Conservation (phyloP, 192 early-diverging fungal species). For the Coemansia sp. region DNA sequence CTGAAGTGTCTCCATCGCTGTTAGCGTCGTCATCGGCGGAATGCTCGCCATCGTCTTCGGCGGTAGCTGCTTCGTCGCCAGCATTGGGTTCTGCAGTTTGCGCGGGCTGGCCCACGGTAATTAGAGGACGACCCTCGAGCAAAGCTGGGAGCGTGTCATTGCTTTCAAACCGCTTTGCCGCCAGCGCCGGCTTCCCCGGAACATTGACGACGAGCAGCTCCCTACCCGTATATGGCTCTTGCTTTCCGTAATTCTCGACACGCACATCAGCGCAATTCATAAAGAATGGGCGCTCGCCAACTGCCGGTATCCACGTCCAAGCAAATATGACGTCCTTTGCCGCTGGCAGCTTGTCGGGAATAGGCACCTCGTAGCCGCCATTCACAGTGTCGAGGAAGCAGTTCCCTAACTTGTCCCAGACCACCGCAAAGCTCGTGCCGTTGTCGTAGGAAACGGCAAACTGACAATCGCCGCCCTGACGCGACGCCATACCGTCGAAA, state of each 20-base stretch:
- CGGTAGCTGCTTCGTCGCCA: background rate
- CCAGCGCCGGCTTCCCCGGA: constrained; percentile 28
- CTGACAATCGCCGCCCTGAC: constrained; percentile 73
- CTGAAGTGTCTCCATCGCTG: constrained; percentile 5
- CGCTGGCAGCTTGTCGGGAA: constrained; percentile 60
- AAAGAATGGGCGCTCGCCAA: constrained; percentile 25
- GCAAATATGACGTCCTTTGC: constrained; percentile 57
- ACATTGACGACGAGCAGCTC: constrained; percentile 51
- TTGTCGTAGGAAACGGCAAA: constrained; percentile 66
- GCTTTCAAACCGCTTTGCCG: constrained; percentile 8
- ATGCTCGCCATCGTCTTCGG: constrained; percentile 8
- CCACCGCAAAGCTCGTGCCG: constrained; percentile 63
- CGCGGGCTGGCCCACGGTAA: constrained; percentile 36
- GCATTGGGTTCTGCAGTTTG: background rate
- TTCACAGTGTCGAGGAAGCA: constrained; percentile 53
- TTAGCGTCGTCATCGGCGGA: background rate
- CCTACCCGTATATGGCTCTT: constrained; percentile 39
- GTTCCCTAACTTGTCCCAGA: constrained; percentile 56
- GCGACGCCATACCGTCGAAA: constrained; percentile 58
- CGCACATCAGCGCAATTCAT: constrained; percentile 54
- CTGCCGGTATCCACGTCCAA: constrained; percentile 46
- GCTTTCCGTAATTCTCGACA: constrained; percentile 47
- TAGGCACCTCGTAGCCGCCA: constrained; percentile 55
- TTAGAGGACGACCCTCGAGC: constrained; percentile 22
- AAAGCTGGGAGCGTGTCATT: constrained; percentile 25